Evolutionary conservation across 441 rosid species (phyloP), one percentile per base, ranked within the genome.

Genomic region (Populus trichocarpa): DNA sequence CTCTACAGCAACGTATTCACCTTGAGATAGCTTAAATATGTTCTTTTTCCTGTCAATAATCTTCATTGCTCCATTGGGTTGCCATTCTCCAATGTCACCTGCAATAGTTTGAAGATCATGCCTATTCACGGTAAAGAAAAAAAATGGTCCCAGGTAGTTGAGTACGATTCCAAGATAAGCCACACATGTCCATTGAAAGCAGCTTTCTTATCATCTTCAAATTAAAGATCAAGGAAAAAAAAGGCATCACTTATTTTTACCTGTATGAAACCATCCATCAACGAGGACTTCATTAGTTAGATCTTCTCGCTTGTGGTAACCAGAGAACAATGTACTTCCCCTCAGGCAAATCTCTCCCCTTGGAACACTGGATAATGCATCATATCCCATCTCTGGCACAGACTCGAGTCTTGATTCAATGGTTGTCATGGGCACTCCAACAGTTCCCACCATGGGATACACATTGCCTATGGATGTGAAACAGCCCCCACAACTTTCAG

Each of bases 191-290:
- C 8, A 18, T 67, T 40, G 32, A 40, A 78, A 75, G 67, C 10
- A n/a, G 67, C 32, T 50, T 33, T 14, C 33, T 64, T 69, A 72
- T 11, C 6, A 42, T 32, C 76, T 73, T 38, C 11, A 25, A 18
- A 33, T 59, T 33, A 2, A 5, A 64, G 14, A 40, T 70, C 25
- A 22, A 59, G 67, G 8, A 22, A 3, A 13, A 42, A 23, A 38
- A 70, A n/a, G 4, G 14, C 9, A 13, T 38, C 5, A 63, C 25
- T n/a, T 64, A 5, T 20, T 84, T 30, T 73, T 10, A 91, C 99
- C 99, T 79, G 99, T 92, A 80, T 92, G 99, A 81, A 95, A 92
- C 99, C 98, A 95, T 12, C 98, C 98, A 81, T 92, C 93, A 32
- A 90, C 76, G 14, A 92, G 6, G 75, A 95, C 98, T 87, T 95